Percentiles rank a stretch among this genome's conserved stretches.
phyloP scores from a whole-genome alignment of 768 basidiomycete species.

The Amanita pseudoporphyria region DNA sequence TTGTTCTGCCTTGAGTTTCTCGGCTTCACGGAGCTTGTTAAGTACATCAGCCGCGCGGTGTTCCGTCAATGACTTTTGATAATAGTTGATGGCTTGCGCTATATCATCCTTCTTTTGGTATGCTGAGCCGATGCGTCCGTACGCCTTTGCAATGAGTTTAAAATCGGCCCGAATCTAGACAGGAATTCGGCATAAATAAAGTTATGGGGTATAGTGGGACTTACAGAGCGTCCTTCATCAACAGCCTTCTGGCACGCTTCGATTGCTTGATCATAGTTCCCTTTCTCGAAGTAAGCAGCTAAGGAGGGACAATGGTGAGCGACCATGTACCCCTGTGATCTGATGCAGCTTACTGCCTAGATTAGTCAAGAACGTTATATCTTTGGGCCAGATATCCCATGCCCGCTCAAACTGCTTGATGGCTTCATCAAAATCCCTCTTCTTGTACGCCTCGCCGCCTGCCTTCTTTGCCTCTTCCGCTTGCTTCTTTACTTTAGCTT shows the following conservation, averaged over 20 bases:
- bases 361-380: conserved; percentile 91
- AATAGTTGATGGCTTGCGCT: conserved; percentile 77
- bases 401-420: conserved; percentile 71
- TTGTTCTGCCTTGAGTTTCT: conserved; percentile 67
- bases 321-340: background rate
- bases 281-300: conserved; percentile 94
- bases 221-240: conserved; percentile 80
- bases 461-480: conserved; percentile 74
- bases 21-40: conserved; percentile 78
- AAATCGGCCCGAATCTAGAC: conserved; percentile 78
- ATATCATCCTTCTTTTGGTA: conserved; percentile 77
- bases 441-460: conserved; percentile 79
- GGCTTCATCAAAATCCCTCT: conserved; percentile 72
- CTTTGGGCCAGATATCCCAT: conserved; percentile 91
- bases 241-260: conserved; percentile 93
- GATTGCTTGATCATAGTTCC: conserved; percentile 84
- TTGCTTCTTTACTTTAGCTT: conserved; percentile 63
- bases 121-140: conserved; percentile 81
- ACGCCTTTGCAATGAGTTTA: conserved; percentile 92
- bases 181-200: background rate
- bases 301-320: conserved; percentile 6
- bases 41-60: conserved; percentile 93
- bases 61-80: conserved; percentile 88
- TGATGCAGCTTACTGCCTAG: conserved; percentile 48
- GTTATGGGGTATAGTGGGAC: conserved; percentile 11